phyloP scores from a whole-genome alignment of 306 rosid genomes.

The Vigna mungo region DNA sequence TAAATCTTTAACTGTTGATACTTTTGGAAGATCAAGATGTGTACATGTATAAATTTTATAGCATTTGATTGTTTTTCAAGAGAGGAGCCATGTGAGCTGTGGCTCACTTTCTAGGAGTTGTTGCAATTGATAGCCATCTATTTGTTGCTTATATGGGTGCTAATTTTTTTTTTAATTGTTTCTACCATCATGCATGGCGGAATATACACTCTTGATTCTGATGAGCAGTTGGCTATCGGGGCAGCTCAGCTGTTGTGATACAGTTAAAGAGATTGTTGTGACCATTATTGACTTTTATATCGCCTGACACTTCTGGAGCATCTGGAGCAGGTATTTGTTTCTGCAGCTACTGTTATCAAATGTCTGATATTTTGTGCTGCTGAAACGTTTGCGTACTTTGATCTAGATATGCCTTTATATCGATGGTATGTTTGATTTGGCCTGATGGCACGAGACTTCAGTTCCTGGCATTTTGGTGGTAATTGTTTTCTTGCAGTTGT shows the following conservation, averaged over 20 bases:
- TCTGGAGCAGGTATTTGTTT: conserved; percentile 35
- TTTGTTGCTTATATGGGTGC: conserved; percentile 34
- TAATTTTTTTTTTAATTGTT: conserved; percentile 32
- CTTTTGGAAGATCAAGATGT: background rate
- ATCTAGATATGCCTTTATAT: conserved; percentile 32
- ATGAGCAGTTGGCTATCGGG: conserved; percentile 36
- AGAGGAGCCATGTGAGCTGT: background rate
- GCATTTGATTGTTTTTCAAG: conserved; percentile 2
- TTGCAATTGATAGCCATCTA: conserved; percentile 18
- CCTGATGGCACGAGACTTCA: conserved; percentile 18
- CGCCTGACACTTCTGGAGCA: background rate
- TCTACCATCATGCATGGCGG: conserved; percentile 35
- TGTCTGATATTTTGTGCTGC: conserved; percentile 9
- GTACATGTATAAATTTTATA: conserved; percentile 5
- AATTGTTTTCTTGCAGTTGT: conserved; percentile 21
- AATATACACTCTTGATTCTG: conserved; percentile 30
- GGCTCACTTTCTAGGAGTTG: conserved; percentile 28
- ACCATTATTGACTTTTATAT: conserved; percentile 15
- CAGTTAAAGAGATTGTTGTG: background rate
- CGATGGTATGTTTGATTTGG: conserved; percentile 34
- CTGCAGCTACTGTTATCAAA: conserved; percentile 12
- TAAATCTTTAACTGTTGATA: conserved; percentile 11
- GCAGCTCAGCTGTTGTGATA: conserved; percentile 25
- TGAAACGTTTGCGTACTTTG: conserved; percentile 35
- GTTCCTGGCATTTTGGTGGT: conserved; percentile 31